phyloP scores from a whole-genome alignment of 2,329 filamentous ascomycete genomes.

The Aspergillus amoenus region DNA sequence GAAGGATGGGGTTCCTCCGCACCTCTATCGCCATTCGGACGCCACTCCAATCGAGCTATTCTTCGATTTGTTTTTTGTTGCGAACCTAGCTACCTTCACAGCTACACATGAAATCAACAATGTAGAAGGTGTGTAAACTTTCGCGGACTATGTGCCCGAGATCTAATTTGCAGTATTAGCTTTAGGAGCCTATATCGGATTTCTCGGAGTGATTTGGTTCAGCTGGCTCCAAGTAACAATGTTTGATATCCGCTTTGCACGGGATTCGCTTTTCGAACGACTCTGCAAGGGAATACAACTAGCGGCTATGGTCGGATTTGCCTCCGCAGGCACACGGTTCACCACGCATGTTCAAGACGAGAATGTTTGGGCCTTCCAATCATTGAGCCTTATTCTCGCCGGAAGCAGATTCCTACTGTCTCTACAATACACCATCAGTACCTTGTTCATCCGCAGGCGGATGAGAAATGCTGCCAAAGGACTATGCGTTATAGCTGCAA shows the following conservation, averaged over 20 bases:
- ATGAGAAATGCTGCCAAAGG: constrained; percentile 29
- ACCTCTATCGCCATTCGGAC: constrained; percentile 47
- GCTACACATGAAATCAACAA: constrained; percentile 56
- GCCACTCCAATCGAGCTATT: constrained; percentile 58
- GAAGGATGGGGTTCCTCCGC: constrained; percentile 24
- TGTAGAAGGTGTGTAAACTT: constrained; percentile 31
- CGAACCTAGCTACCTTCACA: constrained; percentile 65
- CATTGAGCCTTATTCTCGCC: constrained; percentile 46
- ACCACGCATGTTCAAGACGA: constrained; percentile 39
- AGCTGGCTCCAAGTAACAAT: constrained; percentile 66
- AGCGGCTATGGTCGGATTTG: constrained; percentile 65
- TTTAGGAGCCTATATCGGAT: constrained; percentile 51
- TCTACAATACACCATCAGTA: constrained; percentile 52
- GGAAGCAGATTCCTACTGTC: constrained; percentile 55
- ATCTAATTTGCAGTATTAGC: constrained; percentile 27
- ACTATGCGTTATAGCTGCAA: constrained; percentile 28
- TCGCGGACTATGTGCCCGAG: not conserved
- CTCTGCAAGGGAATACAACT: constrained; percentile 60
- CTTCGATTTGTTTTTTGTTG: constrained; percentile 63
- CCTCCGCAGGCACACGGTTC: constrained; percentile 56
- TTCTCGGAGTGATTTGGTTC: constrained; percentile 63
- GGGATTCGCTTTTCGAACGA: constrained; percentile 65
- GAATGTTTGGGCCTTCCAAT: constrained; percentile 47
- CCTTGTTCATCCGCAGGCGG: constrained; percentile 26
- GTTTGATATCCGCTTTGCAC: constrained; percentile 65